These are phyloP conservation scores for Vitis hybrid DNA, from an alignment of 177 flowering plant genomes.

Conservation along the genomic window DNA sequence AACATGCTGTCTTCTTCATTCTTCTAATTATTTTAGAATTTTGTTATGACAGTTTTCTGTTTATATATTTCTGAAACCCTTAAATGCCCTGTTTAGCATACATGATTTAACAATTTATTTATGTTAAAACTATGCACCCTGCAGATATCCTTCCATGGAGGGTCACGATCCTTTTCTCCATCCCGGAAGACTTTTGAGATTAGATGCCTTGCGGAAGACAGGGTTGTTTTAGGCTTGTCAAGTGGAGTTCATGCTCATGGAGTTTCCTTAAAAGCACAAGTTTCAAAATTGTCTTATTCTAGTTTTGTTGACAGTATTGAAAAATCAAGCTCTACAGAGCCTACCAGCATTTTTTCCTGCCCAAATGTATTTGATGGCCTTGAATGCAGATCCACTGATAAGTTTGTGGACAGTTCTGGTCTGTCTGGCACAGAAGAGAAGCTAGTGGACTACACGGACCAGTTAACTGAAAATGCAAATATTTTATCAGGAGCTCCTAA, in stretches of 20 bases:
- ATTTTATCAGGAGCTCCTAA: conserved; percentile 14
- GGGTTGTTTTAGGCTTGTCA: conserved; percentile 21
- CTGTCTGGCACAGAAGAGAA: conserved; percentile 21
- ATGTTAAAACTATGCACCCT: conserved; percentile 6
- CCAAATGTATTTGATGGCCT: conserved; percentile 20
- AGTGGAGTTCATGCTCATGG: conserved; percentile 28
- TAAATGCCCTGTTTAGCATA: not conserved
- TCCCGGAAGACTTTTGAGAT: conserved; percentile 30
- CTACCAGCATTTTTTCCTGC: conserved; percentile 14
- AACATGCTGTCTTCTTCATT: not conserved
- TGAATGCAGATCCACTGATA: conserved; percentile 19
- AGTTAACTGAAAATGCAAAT: conserved; percentile 22
- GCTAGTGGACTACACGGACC: conserved; percentile 21
- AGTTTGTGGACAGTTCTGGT: conserved; percentile 36
- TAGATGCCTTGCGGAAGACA: conserved; percentile 33
- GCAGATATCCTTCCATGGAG: conserved; percentile 50
- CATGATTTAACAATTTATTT: not conserved
- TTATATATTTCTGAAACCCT: not conserved
- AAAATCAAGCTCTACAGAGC: conserved; percentile 23
- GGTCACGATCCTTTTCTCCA: conserved; percentile 25
- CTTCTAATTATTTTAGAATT: not conserved
- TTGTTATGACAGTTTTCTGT: not conserved
- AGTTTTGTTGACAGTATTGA: conserved; percentile 27
- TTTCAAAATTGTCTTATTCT: conserved; percentile 29
- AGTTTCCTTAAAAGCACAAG: conserved; percentile 37